Evolutionary conservation across 371 early-diverging fungal genomes (phyloP).

Genomic region (Circinella umbellata): DNA sequence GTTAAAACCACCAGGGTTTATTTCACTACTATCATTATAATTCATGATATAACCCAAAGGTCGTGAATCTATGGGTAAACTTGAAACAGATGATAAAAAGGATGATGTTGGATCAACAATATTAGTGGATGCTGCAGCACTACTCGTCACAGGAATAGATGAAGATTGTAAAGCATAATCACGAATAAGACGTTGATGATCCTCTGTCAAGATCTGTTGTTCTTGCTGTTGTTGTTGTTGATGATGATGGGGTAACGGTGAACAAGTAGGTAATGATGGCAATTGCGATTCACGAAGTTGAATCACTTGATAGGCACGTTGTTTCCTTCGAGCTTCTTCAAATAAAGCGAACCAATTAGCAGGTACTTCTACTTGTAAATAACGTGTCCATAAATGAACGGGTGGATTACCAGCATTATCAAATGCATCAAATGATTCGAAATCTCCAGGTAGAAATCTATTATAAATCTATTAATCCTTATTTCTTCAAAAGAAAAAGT

Average conservation of each 20-base stretch:
- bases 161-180: conserved; percentile 2
- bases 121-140: conserved; percentile 3
- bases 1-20: not conserved
- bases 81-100: conserved; percentile 3
- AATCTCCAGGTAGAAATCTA: conserved; percentile 49
- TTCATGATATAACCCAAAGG: not conserved
- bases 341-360: conserved; percentile 50
- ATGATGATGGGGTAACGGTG: not conserved
- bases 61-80: not conserved
- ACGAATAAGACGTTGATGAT: not conserved
- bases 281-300: not conserved
- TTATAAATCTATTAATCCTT: too few species aligned
- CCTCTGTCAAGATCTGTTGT: not conserved
- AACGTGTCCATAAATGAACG: conserved; percentile 43
- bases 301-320: conserved; percentile 33
- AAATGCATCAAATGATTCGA: conserved; percentile 50
- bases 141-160: not conserved
- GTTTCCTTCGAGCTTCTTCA: conserved; percentile 51
- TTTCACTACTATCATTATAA: not conserved
- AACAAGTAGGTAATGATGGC: not conserved
- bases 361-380: conserved; percentile 37
- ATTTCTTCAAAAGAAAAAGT: too few species aligned
- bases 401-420: conserved; percentile 51
- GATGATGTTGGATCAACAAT: conserved; percentile 3
- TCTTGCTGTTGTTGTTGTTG: not conserved